Evolutionary conservation across 2,329 filamentous ascomycete genomes (phyloP).

Genomic region (Raffaelea arxii): DNA sequence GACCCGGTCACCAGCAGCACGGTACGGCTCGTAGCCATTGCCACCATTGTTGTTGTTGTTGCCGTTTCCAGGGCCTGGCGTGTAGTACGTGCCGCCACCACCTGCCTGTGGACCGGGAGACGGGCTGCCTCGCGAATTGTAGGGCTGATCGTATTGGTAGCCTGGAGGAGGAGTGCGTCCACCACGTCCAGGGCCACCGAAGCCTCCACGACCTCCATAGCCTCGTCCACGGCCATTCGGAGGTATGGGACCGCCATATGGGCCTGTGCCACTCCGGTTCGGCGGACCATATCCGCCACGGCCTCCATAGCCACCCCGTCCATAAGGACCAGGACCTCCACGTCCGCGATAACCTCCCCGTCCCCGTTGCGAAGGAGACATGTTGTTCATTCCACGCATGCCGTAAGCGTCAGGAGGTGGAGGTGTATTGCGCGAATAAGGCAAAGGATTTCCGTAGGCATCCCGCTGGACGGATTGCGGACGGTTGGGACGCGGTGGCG

Average conservation of each 20-base stretch:
- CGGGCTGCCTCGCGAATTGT: slow-evolving; percentile 18
- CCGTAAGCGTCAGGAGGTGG: slow-evolving; percentile 33
- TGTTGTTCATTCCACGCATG: slow-evolving; percentile 34
- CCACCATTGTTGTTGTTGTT: too few relatives aligned
- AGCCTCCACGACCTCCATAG: slow-evolving; percentile 22
- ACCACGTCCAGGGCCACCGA: slow-evolving; percentile 24
- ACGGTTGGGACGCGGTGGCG: slow-evolving; percentile 16
- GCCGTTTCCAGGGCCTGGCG: background rate
- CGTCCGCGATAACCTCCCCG: slow-evolving; percentile 47
- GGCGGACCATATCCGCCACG: slow-evolving; percentile 32
- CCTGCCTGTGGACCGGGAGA: slow-evolving; percentile 24
- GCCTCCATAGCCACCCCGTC: slow-evolving; percentile 41
- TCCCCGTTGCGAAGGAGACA: slow-evolving; percentile 27
- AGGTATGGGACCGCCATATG: slow-evolving; percentile 25
- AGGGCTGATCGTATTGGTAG: slow-evolving; percentile 29
- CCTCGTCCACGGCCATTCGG: slow-evolving; percentile 22
- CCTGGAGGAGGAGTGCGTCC: slow-evolving; percentile 32
- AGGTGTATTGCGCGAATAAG: slow-evolving; percentile 28
- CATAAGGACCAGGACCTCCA: slow-evolving; percentile 35
- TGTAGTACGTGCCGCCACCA: background rate
- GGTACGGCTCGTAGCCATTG: slow-evolving; percentile 31
- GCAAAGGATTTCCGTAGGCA: slow-evolving; percentile 54
- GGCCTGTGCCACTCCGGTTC: slow-evolving; percentile 23
- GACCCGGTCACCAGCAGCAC: slow-evolving; percentile 26
- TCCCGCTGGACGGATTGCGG: slow-evolving; percentile 36